These are phyloP conservation scores for Escovopsis sp. DNA, from an alignment of 2,329 filamentous ascomycete species.

Conservation along the genomic window DNA sequence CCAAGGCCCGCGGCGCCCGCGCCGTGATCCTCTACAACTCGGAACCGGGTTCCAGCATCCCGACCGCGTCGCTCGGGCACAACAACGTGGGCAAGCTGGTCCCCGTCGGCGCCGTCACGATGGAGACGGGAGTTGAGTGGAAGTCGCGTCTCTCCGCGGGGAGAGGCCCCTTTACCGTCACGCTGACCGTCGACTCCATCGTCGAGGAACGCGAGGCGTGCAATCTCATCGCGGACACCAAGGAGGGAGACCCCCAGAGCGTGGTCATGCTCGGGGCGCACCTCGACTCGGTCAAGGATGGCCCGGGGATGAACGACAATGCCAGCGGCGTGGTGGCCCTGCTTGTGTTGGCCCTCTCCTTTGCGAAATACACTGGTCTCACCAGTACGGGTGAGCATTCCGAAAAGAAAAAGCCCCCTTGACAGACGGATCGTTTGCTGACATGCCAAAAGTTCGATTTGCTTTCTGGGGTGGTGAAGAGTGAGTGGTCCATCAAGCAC, in stretches of 20 bases:
- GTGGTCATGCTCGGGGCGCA: slow-evolving; percentile 26
- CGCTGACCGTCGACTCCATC: slow-evolving; percentile 17
- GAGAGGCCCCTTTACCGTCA: slow-evolving; percentile 11
- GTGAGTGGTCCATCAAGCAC: too few species aligned
- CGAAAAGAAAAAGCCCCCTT: neutral
- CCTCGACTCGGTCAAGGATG: slow-evolving; percentile 21
- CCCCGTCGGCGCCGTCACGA: slow-evolving; percentile 17
- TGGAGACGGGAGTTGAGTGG: slow-evolving; percentile 19
- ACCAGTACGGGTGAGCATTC: slow-evolving; percentile 13
- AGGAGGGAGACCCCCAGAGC: slow-evolving; percentile 22
- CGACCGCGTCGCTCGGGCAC: slow-evolving; percentile 33
- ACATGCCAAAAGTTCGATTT: slow-evolving; percentile 18
- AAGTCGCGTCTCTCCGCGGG: slow-evolving; percentile 13
- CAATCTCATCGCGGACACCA: slow-evolving; percentile 27
- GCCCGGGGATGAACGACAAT: slow-evolving; percentile 25
- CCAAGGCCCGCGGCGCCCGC: slow-evolving; percentile 23
- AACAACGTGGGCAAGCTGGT: slow-evolving; percentile 17
- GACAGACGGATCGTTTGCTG: neutral
- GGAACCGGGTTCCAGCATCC: slow-evolving; percentile 23
- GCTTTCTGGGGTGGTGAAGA: slow-evolving; percentile 26
- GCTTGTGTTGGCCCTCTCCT: slow-evolving; percentile 19
- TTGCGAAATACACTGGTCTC: slow-evolving; percentile 20
- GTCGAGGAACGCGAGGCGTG: slow-evolving; percentile 18
- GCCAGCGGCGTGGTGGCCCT: slow-evolving; percentile 21
- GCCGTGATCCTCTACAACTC: slow-evolving; percentile 47